Percentiles rank a stretch among this genome's conserved stretches.
Evolutionary conservation across 352 stramenopile genomes (phyloP).

Genomic region (Pythium angustatum): DNA sequence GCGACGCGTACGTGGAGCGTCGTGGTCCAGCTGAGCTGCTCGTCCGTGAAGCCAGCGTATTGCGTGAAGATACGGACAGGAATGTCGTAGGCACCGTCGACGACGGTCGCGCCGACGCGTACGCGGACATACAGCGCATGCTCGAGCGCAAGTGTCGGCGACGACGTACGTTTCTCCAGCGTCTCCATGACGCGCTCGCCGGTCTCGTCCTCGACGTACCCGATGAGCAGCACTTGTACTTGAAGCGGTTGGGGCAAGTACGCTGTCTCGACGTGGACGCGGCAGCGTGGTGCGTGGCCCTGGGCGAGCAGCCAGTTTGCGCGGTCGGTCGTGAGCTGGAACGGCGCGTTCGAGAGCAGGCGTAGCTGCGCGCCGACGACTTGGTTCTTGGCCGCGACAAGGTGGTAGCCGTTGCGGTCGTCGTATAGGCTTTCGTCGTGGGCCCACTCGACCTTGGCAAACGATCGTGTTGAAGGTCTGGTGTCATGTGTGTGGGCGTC

Average conservation of each 20-base stretch:
- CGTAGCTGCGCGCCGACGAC: constrained; percentile 60
- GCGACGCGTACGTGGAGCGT: constrained; percentile 54
- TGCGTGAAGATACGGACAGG: constrained; percentile 70
- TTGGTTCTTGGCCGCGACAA: constrained; percentile 54
- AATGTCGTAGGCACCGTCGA: constrained; percentile 61
- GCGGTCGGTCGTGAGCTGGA: constrained; percentile 50
- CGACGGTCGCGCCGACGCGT: constrained; percentile 36
- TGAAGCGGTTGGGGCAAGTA: constrained; percentile 55
- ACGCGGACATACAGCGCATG: constrained; percentile 66
- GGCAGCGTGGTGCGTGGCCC: constrained; percentile 57
- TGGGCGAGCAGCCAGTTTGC: constrained; percentile 60
- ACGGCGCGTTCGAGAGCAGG: constrained; percentile 54
- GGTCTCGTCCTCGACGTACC: constrained; percentile 63
- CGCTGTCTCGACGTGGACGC: constrained; percentile 52
- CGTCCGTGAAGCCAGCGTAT: constrained; percentile 57
- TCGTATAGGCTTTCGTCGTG: constrained; percentile 10
- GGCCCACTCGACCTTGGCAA: constrained; percentile 19
- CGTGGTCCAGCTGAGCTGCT: constrained; percentile 67
- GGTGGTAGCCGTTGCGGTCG: constrained; percentile 39
- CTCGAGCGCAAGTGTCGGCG: constrained; percentile 30
- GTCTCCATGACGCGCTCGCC: constrained; percentile 61
- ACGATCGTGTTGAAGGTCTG: no score
- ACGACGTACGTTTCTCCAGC: constrained; percentile 42
- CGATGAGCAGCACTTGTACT: constrained; percentile 57
- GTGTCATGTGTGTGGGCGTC: no score